Percentiles rank a stretch among this genome's conserved stretches.
These are phyloP conservation scores for Phialemoniopsis sp. DNA, from an alignment of 2,329 filamentous ascomycete species.

Conservation along the genomic window DNA sequence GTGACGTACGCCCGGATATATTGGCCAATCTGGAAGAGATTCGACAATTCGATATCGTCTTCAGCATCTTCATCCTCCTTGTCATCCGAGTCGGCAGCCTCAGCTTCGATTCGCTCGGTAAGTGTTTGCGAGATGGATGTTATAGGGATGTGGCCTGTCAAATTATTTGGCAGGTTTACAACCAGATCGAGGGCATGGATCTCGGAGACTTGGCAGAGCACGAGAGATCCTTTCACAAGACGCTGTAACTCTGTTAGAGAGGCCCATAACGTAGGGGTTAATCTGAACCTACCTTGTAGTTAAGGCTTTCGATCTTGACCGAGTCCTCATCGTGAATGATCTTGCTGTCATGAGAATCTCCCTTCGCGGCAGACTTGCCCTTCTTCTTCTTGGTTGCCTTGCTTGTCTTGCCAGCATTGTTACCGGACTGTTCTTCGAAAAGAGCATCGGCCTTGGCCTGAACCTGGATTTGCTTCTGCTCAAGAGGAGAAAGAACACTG, in stretches of 20 bases:
- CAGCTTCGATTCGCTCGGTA: conserved; percentile 70
- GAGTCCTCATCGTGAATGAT: conserved; percentile 48
- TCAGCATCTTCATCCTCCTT: conserved; percentile 41
- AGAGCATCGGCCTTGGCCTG: conserved; percentile 89
- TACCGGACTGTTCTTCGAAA: conserved; percentile 71
- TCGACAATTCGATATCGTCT: conserved; percentile 65
- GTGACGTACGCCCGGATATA: conserved; percentile 82
- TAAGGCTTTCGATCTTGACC: conserved; percentile 80
- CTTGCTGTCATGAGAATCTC: conserved; percentile 42
- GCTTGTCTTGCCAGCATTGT: conserved; percentile 37
- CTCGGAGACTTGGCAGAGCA: conserved; percentile 80
- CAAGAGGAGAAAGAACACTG: conserved; percentile 84
- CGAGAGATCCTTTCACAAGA: conserved; percentile 77
- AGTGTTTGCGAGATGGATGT: conserved; percentile 85
- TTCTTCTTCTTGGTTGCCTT: conserved; percentile 50
- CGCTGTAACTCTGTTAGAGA: conserved; percentile 46
- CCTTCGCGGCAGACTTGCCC: conserved; percentile 45
- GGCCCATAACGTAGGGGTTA: conserved; percentile 16
- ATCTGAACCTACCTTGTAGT: conserved; percentile 90
- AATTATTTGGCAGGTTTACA: conserved; percentile 85
- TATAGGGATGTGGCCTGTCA: conserved; percentile 83
- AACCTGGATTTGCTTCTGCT: conserved; percentile 93
- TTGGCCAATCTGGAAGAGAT: conserved; percentile 78
- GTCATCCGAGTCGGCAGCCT: conserved; percentile 51
- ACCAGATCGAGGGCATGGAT: conserved; percentile 78